phyloP scores from a whole-genome alignment of 768 basidiomycete species.

The Trametopsis cervina region DNA sequence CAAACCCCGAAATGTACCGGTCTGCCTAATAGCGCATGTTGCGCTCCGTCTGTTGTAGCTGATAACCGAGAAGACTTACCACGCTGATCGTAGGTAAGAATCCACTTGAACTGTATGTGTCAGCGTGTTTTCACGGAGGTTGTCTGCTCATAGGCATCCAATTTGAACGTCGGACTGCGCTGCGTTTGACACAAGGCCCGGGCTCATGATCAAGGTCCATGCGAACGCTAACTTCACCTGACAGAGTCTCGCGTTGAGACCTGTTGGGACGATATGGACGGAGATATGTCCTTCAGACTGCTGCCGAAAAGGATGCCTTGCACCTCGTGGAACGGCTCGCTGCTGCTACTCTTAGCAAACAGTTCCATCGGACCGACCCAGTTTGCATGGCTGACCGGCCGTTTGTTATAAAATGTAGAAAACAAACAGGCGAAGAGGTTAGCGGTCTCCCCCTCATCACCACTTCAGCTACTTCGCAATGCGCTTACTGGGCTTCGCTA shows the following conservation, averaged over 20 bases:
- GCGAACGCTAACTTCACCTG: background rate
- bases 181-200: background rate
- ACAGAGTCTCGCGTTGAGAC: background rate
- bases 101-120: background rate
- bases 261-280: no score
- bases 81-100: background rate
- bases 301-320: background rate
- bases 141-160: background rate
- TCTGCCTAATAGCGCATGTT: no score
- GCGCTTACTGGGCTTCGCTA: slow-evolving; percentile 10
- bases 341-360: background rate
- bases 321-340: background rate
- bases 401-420: slow-evolving; percentile 1
- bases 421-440: background rate
- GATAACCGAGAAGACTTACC: background rate
- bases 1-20: no score
- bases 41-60: no score
- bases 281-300: background rate
- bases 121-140: no score
- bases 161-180: background rate
- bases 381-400: background rate
- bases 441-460: background rate
- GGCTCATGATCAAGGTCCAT: background rate
- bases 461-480: slow-evolving; percentile 1
- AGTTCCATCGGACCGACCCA: background rate